Evolutionary conservation across 2,329 filamentous ascomycete genomes (phyloP).

Genomic region (Stachybotrys chartarum): DNA sequence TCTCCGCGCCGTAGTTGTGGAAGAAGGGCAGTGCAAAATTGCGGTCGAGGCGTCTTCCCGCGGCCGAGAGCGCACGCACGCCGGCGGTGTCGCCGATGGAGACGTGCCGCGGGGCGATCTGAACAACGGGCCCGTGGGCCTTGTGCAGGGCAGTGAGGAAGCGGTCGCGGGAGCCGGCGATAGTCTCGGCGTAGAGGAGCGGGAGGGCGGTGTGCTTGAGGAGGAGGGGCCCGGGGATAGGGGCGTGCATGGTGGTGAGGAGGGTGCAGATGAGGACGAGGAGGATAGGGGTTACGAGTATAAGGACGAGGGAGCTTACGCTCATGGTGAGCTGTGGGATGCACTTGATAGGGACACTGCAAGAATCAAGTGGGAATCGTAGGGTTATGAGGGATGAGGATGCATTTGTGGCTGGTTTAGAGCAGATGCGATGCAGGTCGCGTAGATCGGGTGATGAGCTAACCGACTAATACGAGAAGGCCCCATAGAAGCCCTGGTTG

Average conservation of each 20-base stretch:
- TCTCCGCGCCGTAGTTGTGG: slow-evolving; percentile 5
- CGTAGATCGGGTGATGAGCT: too few relatives aligned
- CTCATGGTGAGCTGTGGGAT: not conserved
- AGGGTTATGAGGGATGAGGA: too few relatives aligned
- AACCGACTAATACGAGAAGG: too few relatives aligned
- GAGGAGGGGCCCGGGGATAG: not conserved
- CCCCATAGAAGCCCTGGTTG: too few relatives aligned
- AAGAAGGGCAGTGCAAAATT: slow-evolving; percentile 1
- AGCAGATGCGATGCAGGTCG: too few relatives aligned
- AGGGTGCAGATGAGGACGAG: not conserved
- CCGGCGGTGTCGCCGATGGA: slow-evolving; percentile 1
- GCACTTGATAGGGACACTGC: too few relatives aligned
- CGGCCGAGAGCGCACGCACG: not conserved
- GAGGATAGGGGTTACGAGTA: not conserved
- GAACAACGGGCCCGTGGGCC: slow-evolving; percentile 1
- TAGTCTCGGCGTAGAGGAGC: slow-evolving; percentile 21
- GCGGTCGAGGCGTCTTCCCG: slow-evolving; percentile 1
- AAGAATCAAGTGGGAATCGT: too few relatives aligned
- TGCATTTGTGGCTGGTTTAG: too few relatives aligned
- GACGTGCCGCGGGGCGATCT: slow-evolving; percentile 2
- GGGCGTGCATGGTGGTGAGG: not conserved
- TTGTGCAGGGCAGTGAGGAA: slow-evolving; percentile 1
- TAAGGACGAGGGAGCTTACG: not conserved
- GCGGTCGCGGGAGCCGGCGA: not conserved
- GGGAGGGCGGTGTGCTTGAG: slow-evolving; percentile 26